phyloP scores from a whole-genome alignment of 495 filamentous ascomycete genomes.

The Penicillium salamii region DNA sequence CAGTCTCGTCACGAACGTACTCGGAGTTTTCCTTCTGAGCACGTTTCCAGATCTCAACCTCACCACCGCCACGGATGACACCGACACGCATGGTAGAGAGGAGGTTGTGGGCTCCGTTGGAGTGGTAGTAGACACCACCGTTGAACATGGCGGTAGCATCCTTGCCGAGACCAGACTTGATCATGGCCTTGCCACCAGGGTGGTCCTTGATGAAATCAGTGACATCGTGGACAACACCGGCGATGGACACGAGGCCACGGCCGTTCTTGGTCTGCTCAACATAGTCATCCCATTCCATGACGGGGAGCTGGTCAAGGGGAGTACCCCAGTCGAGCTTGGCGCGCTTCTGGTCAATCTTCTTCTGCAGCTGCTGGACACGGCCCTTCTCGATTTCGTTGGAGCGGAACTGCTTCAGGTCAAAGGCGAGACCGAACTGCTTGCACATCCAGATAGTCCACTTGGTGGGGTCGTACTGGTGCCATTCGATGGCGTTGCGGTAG shows the following conservation, averaged over 20 bases:
- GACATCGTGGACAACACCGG: slow-evolving; percentile 95
- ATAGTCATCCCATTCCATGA: slow-evolving; percentile 96
- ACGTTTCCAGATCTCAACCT: slow-evolving; percentile 99
- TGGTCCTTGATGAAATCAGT: slow-evolving; percentile 94
- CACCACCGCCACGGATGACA: slow-evolving; percentile 92
- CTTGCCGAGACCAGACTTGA: slow-evolving; percentile 89
- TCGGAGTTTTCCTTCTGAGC: slow-evolving; percentile 80
- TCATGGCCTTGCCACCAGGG: slow-evolving; percentile 94
- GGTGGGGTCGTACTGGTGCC: slow-evolving; percentile 98
- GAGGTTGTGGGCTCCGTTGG: slow-evolving; percentile 96
- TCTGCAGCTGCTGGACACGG: slow-evolving; percentile 93
- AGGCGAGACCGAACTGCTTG: slow-evolving; percentile 93
- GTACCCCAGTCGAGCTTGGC: slow-evolving; percentile 90
- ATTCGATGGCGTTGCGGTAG: slow-evolving; percentile 97
- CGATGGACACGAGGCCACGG: slow-evolving; percentile 81
- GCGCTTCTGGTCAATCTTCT: slow-evolving; percentile 98
- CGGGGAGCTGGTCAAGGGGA: slow-evolving; percentile 89
- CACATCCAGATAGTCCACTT: slow-evolving; percentile 95
- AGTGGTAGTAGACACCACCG: slow-evolving; percentile 97
- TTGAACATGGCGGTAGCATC: slow-evolving; percentile 99
- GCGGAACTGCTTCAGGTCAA: slow-evolving; percentile 95
- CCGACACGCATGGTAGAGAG: slow-evolving; percentile 95
- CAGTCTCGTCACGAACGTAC: slow-evolving; percentile 75
- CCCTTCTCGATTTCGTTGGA: slow-evolving; percentile 99
- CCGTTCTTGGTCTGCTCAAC: slow-evolving; percentile 85